Conservation (phyloP, 2,329 filamentous ascomycete genomes). For the Stagonosporopsis cucurbitacearum region DNA sequence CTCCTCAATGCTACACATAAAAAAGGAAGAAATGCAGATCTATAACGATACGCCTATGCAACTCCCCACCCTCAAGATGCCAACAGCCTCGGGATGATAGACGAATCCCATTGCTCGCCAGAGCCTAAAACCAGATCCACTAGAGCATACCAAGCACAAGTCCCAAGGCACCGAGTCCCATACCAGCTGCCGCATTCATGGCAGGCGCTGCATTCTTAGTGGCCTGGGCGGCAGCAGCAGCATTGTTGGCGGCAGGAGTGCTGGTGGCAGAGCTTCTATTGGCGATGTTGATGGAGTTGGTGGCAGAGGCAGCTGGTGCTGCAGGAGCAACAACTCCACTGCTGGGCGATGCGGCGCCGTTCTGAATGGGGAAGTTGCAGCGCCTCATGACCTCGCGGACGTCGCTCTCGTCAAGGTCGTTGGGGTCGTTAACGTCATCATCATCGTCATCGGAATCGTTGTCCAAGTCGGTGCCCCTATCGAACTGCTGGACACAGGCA, state of each 20-base stretch:
- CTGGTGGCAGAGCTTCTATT: neutral
- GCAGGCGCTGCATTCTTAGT: constrained; percentile 19
- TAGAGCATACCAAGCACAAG: constrained; percentile 31
- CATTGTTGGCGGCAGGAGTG: constrained; percentile 17
- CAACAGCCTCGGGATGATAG: neutral
- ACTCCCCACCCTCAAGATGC: neutral
- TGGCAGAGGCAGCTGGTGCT: constrained; percentile 11
- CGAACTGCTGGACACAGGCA: constrained; percentile 38
- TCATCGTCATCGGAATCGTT: too few species aligned
- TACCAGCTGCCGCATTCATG: constrained; percentile 26
- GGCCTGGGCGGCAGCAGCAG: neutral
- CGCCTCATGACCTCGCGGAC: constrained; percentile 38
- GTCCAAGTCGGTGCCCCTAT: constrained; percentile 21
- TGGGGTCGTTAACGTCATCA: constrained; percentile 13
- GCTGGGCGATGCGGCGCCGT: constrained; percentile 30
- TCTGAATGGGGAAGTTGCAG: constrained; percentile 38
- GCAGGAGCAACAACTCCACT: constrained; percentile 14
- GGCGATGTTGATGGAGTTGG: neutral
- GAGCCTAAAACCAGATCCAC: neutral
- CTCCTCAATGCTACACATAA: too few species aligned
- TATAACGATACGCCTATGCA: neutral
- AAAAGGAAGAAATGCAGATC: neutral
- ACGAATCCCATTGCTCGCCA: neutral
- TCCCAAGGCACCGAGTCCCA: constrained; percentile 29
- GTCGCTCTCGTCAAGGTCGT: constrained; percentile 30